phyloP scores from a whole-genome alignment of 2,329 filamentous ascomycete genomes.

The Hortaea werneckii region DNA sequence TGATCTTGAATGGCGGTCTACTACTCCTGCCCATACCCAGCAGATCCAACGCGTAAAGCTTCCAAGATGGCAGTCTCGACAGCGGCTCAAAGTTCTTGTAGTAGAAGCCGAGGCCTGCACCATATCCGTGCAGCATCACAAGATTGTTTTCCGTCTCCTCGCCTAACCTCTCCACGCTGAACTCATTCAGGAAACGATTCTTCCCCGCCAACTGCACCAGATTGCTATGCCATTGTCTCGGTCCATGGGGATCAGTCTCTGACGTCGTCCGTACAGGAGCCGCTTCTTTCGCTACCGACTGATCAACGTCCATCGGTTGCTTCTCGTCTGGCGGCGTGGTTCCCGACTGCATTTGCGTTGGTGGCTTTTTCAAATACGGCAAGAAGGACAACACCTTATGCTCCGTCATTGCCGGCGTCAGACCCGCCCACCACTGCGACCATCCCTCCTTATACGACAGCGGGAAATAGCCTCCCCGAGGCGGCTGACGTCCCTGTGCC shows the following conservation, averaged over 20 bases:
- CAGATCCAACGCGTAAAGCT: conserved; percentile 87
- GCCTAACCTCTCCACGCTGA: conserved; percentile 73
- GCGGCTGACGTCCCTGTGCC: conserved; percentile 2
- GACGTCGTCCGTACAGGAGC: conserved; percentile 34
- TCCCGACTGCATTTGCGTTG: conserved; percentile 55
- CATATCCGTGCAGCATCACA: conserved; percentile 95
- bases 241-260: conserved; percentile 66
- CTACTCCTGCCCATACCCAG: conserved; percentile 87
- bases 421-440: conserved; percentile 83
- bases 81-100: conserved; percentile 95
- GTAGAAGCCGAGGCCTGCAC: conserved; percentile 91
- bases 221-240: conserved; percentile 73
- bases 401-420: conserved; percentile 77
- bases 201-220: conserved; percentile 79
- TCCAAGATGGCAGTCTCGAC: conserved; percentile 69
- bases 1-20: conserved; percentile 72
- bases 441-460: conserved; percentile 86
- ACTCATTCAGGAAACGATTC: conserved; percentile 82
- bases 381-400: conserved; percentile 79
- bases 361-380: conserved; percentile 67
- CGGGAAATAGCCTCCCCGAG: conserved; percentile 50
- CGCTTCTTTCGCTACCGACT: conserved; percentile 23
- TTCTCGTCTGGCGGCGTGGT: conserved; percentile 36
- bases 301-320: conserved; percentile 29
- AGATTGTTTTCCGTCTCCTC: conserved; percentile 75